Percentiles rank a stretch among this genome's conserved stretches.
Evolutionary conservation across 345 rosid genomes (phyloP).

Genomic region (Ailanthus altissimus): DNA sequence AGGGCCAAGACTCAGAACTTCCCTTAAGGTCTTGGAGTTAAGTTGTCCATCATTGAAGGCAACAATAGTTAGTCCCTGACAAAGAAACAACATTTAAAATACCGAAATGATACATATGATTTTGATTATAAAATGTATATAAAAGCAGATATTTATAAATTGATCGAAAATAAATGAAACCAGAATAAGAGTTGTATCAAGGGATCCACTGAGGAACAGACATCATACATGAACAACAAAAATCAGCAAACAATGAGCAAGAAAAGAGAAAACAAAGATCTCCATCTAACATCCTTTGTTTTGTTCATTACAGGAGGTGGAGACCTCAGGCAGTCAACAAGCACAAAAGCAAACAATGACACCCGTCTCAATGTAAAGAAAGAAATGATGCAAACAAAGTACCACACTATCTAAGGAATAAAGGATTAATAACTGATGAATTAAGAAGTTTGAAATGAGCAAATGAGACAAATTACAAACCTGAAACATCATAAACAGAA

Average conservation of each 20-base stretch:
- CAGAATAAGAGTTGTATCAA: not conserved
- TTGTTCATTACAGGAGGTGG: not conserved
- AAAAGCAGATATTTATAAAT: not conserved
- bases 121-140: not conserved
- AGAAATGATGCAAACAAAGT: not conserved
- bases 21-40: slow-evolving; percentile 53
- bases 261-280: not conserved
- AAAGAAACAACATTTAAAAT: slow-evolving; percentile 1
- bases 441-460: not conserved
- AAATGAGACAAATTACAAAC: slow-evolving; percentile 39
- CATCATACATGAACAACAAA: not conserved
- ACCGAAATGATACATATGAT: slow-evolving; percentile 1
- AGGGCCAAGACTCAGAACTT: slow-evolving; percentile 91
- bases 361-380: not conserved
- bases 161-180: not conserved
- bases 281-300: not conserved
- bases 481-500: slow-evolving; percentile 98
- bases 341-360: not conserved
- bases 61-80: slow-evolving; percentile 80
- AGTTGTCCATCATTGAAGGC: slow-evolving; percentile 69
- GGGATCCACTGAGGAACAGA: not conserved
- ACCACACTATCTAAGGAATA: not conserved
- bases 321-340: not conserved
- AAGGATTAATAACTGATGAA: not conserved
- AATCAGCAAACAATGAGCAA: not conserved